A percentile compares a stretch with the other conserved stretches of the same genome.
Conservation (phyloP, 1,284 basidiomycete genomes). For the Pascua guehoae region DNA sequence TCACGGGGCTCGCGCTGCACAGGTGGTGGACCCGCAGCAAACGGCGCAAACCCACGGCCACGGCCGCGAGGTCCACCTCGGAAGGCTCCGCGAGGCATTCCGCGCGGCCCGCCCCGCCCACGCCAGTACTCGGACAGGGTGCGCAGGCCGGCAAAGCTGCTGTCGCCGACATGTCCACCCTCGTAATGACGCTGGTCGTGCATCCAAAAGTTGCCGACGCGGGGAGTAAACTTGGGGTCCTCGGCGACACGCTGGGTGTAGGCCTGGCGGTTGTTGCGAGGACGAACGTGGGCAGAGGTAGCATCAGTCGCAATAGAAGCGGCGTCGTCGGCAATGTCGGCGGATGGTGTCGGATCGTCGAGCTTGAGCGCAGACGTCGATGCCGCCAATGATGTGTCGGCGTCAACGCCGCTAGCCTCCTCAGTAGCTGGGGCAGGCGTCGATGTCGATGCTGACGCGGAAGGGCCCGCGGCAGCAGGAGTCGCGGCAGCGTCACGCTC, state of each 20-base stretch:
- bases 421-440: not conserved
- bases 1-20: not conserved
- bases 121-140: constrained; percentile 63
- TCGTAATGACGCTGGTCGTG: constrained; percentile 69
- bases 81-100: constrained; percentile 21
- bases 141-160: constrained; percentile 24
- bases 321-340: not conserved
- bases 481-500: constrained; percentile 3
- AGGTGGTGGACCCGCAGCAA: constrained; percentile 1
- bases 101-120: constrained; percentile 55
- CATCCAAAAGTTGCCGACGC: constrained; percentile 83
- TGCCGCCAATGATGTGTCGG: constrained; percentile 17
- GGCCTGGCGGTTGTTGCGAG: constrained; percentile 57
- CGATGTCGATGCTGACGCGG: not conserved
- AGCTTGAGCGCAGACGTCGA: constrained; percentile 27
- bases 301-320: constrained; percentile 49
- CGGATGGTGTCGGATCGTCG: constrained; percentile 11
- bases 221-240: constrained; percentile 80
- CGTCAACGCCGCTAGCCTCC: not conserved
- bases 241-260: constrained; percentile 20
- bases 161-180: constrained; percentile 58
- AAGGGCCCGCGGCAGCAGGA: not conserved
- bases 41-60: constrained; percentile 6
- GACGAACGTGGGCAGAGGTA: constrained; percentile 48
- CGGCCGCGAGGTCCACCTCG: constrained; percentile 8